Conservation (phyloP, 257 asterid species). For the Jacaranda mimosifolia region DNA sequence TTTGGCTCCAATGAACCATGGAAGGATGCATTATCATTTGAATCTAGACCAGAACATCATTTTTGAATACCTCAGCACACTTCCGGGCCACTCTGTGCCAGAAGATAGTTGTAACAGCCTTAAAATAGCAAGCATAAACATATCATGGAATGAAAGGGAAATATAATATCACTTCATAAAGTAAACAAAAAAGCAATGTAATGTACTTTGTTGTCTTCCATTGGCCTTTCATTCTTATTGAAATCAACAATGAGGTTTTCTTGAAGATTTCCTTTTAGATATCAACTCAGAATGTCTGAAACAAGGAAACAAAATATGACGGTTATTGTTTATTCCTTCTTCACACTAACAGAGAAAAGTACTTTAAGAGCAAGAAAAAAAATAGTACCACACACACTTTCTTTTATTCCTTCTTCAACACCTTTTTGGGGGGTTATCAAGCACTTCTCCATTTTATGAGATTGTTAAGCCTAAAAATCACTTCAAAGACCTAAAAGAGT, state of each 20-base stretch:
- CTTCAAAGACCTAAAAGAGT: conserved; percentile 61
- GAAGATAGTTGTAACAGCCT: conserved; percentile 52
- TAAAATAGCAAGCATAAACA: conserved; percentile 30
- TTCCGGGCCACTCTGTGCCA: conserved; percentile 46
- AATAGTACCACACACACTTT: conserved; percentile 62
- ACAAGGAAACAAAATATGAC: conserved; percentile 31
- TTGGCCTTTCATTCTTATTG: conserved; percentile 56
- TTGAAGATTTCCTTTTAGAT: conserved; percentile 44
- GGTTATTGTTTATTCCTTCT: conserved; percentile 6
- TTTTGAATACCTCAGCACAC: conserved; percentile 44
- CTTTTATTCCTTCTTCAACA: conserved; percentile 78
- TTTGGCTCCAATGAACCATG: conserved; percentile 42
- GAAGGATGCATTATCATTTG: conserved; percentile 51
- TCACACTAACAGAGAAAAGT: conserved; percentile 4
- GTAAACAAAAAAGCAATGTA: conserved; percentile 31
- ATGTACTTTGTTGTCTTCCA: conserved; percentile 57
- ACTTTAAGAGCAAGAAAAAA: conserved; percentile 30
- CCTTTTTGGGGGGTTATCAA: conserved; percentile 50
- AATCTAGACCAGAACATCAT: conserved; percentile 45
- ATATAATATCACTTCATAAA: conserved; percentile 28
- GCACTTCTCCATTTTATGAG: conserved; percentile 52
- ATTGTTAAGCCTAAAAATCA: conserved; percentile 55
- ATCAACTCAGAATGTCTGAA: conserved; percentile 64
- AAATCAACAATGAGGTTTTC: conserved; percentile 37
- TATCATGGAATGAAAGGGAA: conserved; percentile 33